Percentiles rank a stretch among this genome's conserved stretches.
Evolutionary conservation across 2,329 filamentous ascomycete species (phyloP).

Genomic region (Verticillium longisporum): DNA sequence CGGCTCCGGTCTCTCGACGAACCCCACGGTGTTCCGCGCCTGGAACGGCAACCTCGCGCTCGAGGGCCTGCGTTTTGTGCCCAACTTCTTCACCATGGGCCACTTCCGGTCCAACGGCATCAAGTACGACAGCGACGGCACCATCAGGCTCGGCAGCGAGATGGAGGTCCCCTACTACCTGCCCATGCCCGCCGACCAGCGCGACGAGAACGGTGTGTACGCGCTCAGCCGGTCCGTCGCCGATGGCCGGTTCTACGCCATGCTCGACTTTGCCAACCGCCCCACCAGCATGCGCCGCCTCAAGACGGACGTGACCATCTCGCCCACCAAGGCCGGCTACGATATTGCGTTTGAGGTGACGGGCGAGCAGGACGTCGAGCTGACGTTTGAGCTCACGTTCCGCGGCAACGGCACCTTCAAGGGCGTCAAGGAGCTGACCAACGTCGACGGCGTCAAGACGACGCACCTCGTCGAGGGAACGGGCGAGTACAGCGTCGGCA

Average conservation of each 20-base stretch:
- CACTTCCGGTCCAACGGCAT: conserved; percentile 13
- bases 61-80: conserved; percentile 11
- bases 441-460: conserved; percentile 4
- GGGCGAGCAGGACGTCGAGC: conserved; percentile 12
- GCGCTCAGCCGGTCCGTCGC: conserved; percentile 8
- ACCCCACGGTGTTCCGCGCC: conserved; percentile 13
- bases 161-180: conserved; percentile 14
- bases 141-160: conserved; percentile 6
- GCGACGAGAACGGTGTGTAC: conserved; percentile 9
- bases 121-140: conserved; percentile 2
- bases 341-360: conserved; percentile 12
- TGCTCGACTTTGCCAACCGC: conserved; percentile 13
- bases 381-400: conserved; percentile 14
- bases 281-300: conserved; percentile 11
- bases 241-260: conserved; percentile 12
- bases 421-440: not conserved
- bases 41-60: conserved; percentile 11
- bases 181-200: conserved; percentile 10
- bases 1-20: conserved; percentile 13
- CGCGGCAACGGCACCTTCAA: conserved; percentile 7
- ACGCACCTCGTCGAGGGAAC: conserved; percentile 9
- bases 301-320: conserved; percentile 9
- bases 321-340: conserved; percentile 8
- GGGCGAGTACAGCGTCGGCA: conserved; percentile 9
- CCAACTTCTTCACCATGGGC: conserved; percentile 15